A percentile compares a stretch with the other conserved stretches of the same genome.
These are phyloP conservation scores for Colletotrichum lentis DNA, from an alignment of 2,329 filamentous ascomycete genomes.

Conservation along the genomic window DNA sequence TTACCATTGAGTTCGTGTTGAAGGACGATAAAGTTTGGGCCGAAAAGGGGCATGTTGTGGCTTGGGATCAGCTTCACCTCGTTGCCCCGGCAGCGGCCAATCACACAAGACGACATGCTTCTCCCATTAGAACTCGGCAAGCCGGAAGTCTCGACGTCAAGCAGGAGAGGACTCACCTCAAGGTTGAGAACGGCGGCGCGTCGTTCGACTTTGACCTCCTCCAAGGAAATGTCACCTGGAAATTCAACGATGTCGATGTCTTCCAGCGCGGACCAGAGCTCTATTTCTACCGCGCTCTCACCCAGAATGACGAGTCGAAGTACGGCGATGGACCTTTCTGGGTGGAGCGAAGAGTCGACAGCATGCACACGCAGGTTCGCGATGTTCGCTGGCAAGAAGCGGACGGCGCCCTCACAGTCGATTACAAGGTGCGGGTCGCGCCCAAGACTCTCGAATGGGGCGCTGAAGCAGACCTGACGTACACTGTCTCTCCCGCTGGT, in stretches of 20 bases:
- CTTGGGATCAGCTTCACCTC: conserved; percentile 39
- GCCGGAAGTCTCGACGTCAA: not conserved
- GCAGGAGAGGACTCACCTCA: conserved; percentile 15
- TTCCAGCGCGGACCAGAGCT: conserved; percentile 38
- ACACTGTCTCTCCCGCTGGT: conserved; percentile 50
- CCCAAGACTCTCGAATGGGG: conserved; percentile 59
- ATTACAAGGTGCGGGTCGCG: conserved; percentile 51
- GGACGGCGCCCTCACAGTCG: conserved; percentile 43
- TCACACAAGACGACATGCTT: not conserved
- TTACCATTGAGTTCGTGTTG: conserved; percentile 34
- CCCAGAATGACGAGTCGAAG: conserved; percentile 36
- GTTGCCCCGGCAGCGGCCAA: conserved; percentile 2
- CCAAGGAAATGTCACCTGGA: conserved; percentile 38
- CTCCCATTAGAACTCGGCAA: not conserved
- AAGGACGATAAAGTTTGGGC: conserved; percentile 35
- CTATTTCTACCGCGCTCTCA: conserved; percentile 36
- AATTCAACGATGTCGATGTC: conserved; percentile 24
- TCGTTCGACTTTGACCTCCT: conserved; percentile 37
- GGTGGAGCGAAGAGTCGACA: conserved; percentile 24
- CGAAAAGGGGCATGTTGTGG: conserved; percentile 32
- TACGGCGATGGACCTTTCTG: conserved; percentile 29
- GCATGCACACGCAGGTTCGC: conserved; percentile 32
- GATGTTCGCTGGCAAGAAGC: conserved; percentile 35
- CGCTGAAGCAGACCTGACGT: conserved; percentile 46
- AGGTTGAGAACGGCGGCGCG: conserved; percentile 16